These are phyloP conservation scores for Hypericum perforatum DNA, from an alignment of 345 rosid genomes.

Conservation along the genomic window DNA sequence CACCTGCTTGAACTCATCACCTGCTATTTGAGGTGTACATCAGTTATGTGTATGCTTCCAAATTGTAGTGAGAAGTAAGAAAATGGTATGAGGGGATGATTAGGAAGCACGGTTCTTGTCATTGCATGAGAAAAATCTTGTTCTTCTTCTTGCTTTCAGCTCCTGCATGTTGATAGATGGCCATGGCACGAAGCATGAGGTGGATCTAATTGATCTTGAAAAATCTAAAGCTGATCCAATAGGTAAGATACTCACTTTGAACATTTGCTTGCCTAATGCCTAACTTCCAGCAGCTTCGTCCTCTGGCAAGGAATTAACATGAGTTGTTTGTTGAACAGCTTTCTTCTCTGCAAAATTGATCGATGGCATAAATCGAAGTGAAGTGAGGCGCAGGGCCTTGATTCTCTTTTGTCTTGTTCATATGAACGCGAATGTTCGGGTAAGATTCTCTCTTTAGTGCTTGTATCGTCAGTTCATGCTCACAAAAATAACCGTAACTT, in stretches of 20 bases:
- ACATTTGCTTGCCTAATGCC: not conserved
- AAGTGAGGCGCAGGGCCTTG: conserved; percentile 70
- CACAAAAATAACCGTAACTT: not conserved
- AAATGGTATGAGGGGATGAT: too few relatives aligned
- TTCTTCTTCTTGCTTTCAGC: conserved; percentile 25
- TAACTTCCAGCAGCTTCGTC: not conserved
- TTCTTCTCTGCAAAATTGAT: conserved; percentile 56
- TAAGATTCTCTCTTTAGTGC: conserved; percentile 14
- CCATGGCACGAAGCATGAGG: conserved; percentile 42
- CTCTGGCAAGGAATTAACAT: conserved; percentile 6
- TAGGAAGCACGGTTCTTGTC: not conserved
- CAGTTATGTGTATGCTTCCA: too few relatives aligned
- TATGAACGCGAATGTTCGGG: conserved; percentile 58
- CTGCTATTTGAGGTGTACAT: too few relatives aligned
- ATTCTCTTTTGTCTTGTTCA: conserved; percentile 64
- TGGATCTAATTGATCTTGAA: conserved; percentile 50
- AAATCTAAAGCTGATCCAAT: conserved; percentile 48
- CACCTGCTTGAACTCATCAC: too few relatives aligned
- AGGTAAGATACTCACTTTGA: conserved; percentile 27
- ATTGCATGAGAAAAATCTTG: not conserved
- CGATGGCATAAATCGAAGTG: conserved; percentile 78
- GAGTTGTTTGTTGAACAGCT: conserved; percentile 31
- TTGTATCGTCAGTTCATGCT: not conserved
- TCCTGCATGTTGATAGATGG: conserved; percentile 62
- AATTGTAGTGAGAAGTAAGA: too few relatives aligned